These are phyloP conservation scores for Pseudohalonectria lignicola DNA, from an alignment of 2,329 filamentous ascomycete species.

Conservation along the genomic window DNA sequence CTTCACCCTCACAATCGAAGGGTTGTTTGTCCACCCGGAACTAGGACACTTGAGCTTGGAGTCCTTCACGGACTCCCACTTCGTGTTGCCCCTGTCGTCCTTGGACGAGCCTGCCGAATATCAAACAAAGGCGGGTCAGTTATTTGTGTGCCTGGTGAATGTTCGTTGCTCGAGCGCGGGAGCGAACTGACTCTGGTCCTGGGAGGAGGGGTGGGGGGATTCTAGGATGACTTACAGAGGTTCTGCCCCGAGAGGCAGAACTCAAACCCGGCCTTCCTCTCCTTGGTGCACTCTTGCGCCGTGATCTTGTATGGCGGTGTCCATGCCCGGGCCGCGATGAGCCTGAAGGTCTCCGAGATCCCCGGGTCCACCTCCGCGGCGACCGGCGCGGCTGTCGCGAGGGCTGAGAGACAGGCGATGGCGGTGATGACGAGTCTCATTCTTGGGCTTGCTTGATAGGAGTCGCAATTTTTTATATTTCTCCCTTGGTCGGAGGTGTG, in stretches of 20 bases:
- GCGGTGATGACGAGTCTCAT: no score
- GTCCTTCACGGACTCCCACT: background rate
- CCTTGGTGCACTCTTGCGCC: background rate
- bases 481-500: no score
- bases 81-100: background rate
- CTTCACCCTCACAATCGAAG: background rate
- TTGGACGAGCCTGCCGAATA: conserved; percentile 4
- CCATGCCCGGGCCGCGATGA: no score
- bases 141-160: no score
- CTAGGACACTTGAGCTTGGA: background rate
- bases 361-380: background rate
- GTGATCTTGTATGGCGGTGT: background rate
- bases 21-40: background rate
- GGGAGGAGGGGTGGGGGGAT: conserved; percentile 3
- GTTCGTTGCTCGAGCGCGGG: no score
- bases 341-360: no score
- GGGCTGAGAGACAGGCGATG: background rate
- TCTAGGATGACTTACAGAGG: background rate
- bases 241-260: background rate
- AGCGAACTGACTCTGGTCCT: no score
- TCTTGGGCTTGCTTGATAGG: no score
- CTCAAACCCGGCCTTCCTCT: background rate
- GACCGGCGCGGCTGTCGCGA: background rate
- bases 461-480: no score
- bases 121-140: no score